phyloP scores from a whole-genome alignment of 768 basidiomycete genomes.

The Sporobolomyces roseus region DNA sequence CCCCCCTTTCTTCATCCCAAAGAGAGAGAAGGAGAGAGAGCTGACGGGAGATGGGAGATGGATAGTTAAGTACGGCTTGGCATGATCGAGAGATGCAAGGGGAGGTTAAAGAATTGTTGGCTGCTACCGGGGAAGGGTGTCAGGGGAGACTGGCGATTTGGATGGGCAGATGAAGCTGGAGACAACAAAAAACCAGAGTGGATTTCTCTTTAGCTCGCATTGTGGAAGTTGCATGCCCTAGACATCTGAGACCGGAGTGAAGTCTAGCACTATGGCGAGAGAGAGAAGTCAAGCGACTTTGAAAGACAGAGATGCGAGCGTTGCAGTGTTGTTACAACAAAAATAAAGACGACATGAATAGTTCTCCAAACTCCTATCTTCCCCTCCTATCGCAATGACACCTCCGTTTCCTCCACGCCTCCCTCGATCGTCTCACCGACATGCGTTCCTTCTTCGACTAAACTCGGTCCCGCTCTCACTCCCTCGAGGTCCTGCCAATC shows the following conservation, averaged over 20 bases:
- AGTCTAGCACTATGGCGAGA: no score
- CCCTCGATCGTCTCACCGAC: background rate
- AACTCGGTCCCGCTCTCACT: background rate
- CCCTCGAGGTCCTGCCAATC: constrained; percentile 13
- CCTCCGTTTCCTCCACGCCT: background rate
- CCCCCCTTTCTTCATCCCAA: background rate
- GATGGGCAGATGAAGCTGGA: constrained; percentile 14
- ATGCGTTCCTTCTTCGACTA: background rate
- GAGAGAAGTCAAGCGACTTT: no score
- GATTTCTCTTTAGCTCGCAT: no score
- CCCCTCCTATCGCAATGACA: background rate
- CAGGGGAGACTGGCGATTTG: constrained; percentile 19
- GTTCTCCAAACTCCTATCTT: no score
- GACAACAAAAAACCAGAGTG: no score
- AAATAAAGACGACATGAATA: no score
- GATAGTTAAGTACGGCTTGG: constrained; percentile 35
- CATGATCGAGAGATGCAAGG: constrained; percentile 13
- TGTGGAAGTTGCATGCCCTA: no score
- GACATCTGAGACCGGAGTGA: no score
- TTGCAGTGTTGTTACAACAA: no score
- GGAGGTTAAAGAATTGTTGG: constrained; percentile 39
- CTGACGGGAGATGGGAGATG: no score
- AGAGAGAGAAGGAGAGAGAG: no score
- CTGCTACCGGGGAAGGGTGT: constrained; percentile 31
- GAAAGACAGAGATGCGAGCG: no score